These are phyloP conservation scores for Oenanthe javanica DNA, from an alignment of 140 eudicot genomes.

Conservation along the genomic window DNA sequence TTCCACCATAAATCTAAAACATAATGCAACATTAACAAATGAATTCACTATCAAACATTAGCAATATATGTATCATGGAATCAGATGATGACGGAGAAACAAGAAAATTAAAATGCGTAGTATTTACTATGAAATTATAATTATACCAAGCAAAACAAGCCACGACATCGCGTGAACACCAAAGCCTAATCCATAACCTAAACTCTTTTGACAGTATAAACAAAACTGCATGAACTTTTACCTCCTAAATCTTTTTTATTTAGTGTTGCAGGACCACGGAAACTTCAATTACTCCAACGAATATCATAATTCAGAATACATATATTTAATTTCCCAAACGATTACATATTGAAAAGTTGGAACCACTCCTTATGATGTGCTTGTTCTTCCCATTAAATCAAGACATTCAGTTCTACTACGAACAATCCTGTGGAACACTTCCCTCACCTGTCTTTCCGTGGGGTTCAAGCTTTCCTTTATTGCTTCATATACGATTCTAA, in stretches of 20 bases:
- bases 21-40: not conserved
- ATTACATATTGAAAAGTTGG: not conserved
- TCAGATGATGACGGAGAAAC: not conserved
- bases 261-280: not conserved
- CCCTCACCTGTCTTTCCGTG: conserved; percentile 64
- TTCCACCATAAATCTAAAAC: not conserved
- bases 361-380: conserved; percentile 14
- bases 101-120: not conserved
- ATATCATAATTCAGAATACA: conserved; percentile 2
- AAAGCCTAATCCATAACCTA: conserved; percentile 9
- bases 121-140: not conserved
- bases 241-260: conserved; percentile 2
- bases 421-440: conserved; percentile 63
- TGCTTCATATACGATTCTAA: conserved; percentile 31
- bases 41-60: not conserved
- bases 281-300: conserved; percentile 1
- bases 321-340: not conserved
- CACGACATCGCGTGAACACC: conserved; percentile 11
- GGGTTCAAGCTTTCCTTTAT: conserved; percentile 57
- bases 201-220: conserved; percentile 15
- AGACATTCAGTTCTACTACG: conserved; percentile 55
- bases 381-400: conserved; percentile 29
- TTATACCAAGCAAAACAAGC: conserved; percentile 14
- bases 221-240: conserved; percentile 9
- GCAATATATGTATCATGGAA: not conserved